Evolutionary conservation across 371 early-diverging fungal species (phyloP), one percentile per base, ranked within the genome.

Genomic region (Mortierella sp.): DNA sequence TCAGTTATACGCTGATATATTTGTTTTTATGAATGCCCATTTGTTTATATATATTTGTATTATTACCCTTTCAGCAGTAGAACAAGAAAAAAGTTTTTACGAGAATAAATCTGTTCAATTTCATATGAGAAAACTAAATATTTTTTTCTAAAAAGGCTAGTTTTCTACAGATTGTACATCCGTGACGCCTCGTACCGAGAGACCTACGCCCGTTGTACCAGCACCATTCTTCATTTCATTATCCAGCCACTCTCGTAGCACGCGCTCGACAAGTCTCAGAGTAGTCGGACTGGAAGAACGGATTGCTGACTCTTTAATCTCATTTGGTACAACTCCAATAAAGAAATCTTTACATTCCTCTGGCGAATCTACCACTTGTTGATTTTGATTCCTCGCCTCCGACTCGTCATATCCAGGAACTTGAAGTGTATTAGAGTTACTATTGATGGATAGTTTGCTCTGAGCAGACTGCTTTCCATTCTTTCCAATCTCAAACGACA

Each of bases 161-260:
- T 47, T n/a, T 47, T 47, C n/a, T n/a, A 47, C 7, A 10, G 53
- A 29, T 53, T 28, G 10, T 49, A 67, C 70, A 55, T 71, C 71
- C 0, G 68, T 76, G 22, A 76, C 69, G 13, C 67, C 72, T 8
- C 66, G 69, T 5, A 81, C 75, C 7, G 75, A 68, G 15, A 81
- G 57, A 1, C 68, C 75, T 9, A 58, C 65, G 5, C 64, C 65
- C 4, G 70, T 57, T 5, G 81, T 71, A 0, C 68, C 72, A 2
- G 51, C 75, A 5, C 71, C 75, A 55, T 67, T 57, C 37, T 60
- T 71, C 75, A 80, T 68, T 51, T 71, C 81, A 42, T 40, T 75
- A 26, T 72, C 75, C 19, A 80, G 49, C 89, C 90, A 90, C 37
- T 90, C 86, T 22, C 86, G 79, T n/a, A 89, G 62, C 12, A 89